phyloP scores from a whole-genome alignment of 805 yeast genomes.

The Wickerhamiella vanderwaltii region DNA sequence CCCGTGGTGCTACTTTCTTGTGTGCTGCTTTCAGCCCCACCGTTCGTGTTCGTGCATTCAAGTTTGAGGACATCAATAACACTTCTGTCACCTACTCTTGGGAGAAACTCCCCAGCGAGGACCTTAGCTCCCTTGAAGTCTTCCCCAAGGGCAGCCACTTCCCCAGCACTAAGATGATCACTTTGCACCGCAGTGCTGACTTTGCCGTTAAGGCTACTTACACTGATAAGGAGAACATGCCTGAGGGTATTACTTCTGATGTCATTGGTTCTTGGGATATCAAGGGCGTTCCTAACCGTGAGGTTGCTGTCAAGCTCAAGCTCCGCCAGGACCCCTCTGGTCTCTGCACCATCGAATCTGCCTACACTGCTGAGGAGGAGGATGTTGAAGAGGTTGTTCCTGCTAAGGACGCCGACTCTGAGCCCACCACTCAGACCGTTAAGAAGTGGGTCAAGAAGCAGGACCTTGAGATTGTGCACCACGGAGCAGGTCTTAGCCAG shows the following conservation, averaged over 20 bases:
- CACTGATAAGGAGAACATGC: constrained; percentile 62
- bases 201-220: constrained; percentile 77
- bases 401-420: constrained; percentile 33
- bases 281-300: constrained; percentile 69
- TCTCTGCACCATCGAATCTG: constrained; percentile 82
- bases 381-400: constrained; percentile 65
- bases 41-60: constrained; percentile 95
- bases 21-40: constrained; percentile 99
- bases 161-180: constrained; percentile 94
- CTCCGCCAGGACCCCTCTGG: constrained; percentile 97
- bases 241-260: constrained; percentile 46
- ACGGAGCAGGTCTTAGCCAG: constrained; percentile 45
- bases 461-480: constrained; percentile 50
- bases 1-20: constrained; percentile 97
- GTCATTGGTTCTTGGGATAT: constrained; percentile 74
- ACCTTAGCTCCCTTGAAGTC: constrained; percentile 81
- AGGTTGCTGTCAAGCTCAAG: constrained; percentile 80
- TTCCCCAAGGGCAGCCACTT: constrained; percentile 86
- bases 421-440: constrained; percentile 74
- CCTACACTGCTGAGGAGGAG: constrained; percentile 88
- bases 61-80: constrained; percentile 89
- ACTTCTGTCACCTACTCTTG: constrained; percentile 89
- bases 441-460: constrained; percentile 90
- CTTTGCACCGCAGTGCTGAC: constrained; percentile 83
- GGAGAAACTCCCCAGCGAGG: constrained; percentile 89